Evolutionary conservation across 2,329 filamentous ascomycete species (phyloP).

Genomic region (Dothistroma septosporum): DNA sequence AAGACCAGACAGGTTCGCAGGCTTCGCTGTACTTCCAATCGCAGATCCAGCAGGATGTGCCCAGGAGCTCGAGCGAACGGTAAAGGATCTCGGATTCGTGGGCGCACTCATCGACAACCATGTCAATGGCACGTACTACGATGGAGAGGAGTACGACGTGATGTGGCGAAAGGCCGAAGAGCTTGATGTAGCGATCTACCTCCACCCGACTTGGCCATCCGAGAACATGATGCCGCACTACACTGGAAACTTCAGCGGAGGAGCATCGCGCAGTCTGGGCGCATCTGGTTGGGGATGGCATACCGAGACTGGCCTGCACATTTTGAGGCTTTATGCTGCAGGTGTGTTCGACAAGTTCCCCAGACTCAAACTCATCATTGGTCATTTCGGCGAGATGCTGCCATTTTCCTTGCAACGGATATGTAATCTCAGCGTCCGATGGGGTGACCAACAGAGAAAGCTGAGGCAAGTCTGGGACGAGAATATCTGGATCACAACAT

Average conservation of each 20-base stretch:
- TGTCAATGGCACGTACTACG: conserved; percentile 34
- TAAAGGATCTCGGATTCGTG: conserved; percentile 33
- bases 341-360: conserved; percentile 56
- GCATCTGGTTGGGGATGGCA: conserved; percentile 51
- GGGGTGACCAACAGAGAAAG: conserved; percentile 35
- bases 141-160: conserved; percentile 30
- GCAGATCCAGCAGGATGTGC: conserved; percentile 31
- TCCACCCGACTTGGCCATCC: conserved; percentile 47
- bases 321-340: conserved; percentile 49
- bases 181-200: conserved; percentile 50
- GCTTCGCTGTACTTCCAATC: conserved; percentile 35
- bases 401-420: conserved; percentile 55
- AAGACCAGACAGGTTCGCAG: conserved; percentile 31
- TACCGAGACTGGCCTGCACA: conserved; percentile 46
- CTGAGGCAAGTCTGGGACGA: conserved; percentile 43
- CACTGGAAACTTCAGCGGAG: conserved; percentile 35
- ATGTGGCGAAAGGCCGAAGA: conserved; percentile 37
- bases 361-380: conserved; percentile 52
- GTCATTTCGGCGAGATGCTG: conserved; percentile 56
- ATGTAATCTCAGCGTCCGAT: conserved; percentile 28
- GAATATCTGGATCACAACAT: conserved; percentile 59
- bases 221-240: conserved; percentile 36
- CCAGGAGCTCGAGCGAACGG: conserved; percentile 32
- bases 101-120: conserved; percentile 38
- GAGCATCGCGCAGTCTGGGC: conserved; percentile 35